Conservation (phyloP, 2,329 filamentous ascomycete genomes). For the Pleurostoma richardsiae region DNA sequence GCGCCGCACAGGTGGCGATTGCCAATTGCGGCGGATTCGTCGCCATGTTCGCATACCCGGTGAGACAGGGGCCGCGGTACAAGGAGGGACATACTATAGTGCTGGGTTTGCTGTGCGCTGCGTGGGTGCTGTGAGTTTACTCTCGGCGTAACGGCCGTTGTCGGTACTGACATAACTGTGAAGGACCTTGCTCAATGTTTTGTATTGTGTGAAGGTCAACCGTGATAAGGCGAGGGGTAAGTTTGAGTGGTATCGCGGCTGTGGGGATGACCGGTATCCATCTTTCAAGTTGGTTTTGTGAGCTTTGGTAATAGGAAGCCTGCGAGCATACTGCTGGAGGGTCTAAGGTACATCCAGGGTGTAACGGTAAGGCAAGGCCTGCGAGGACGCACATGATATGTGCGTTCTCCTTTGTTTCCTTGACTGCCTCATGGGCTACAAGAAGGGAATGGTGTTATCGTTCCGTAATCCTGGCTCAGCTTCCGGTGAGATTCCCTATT, state of each 20-base stretch:
- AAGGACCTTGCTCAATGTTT: slow-evolving; percentile 1
- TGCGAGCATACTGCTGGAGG: too few relatives aligned
- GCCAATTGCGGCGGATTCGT: neutral
- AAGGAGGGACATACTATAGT: slow-evolving; percentile 45
- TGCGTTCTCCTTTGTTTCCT: too few relatives aligned
- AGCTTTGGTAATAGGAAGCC: neutral
- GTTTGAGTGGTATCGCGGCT: neutral
- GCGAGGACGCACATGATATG: too few relatives aligned
- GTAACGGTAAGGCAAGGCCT: too few relatives aligned
- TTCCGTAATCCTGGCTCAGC: too few relatives aligned
- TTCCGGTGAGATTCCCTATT: too few relatives aligned
- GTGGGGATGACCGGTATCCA: slow-evolving; percentile 1
- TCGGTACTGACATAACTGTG: slow-evolving; percentile 14
- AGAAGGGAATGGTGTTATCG: too few relatives aligned
- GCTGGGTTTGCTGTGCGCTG: slow-evolving; percentile 40
- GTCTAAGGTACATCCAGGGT: too few relatives aligned
- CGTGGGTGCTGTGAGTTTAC: slow-evolving; percentile 40
- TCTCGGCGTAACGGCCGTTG: slow-evolving; percentile 5
- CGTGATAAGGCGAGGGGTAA: slow-evolving; percentile 1
- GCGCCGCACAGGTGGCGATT: neutral
- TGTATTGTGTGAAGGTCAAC: slow-evolving; percentile 4
- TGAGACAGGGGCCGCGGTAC: slow-evolving; percentile 38
- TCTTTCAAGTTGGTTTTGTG: slow-evolving; percentile 3
- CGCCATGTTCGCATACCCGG: slow-evolving; percentile 41
- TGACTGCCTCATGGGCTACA: too few relatives aligned